A percentile compares a stretch with the other conserved stretches of the same genome.
These are phyloP conservation scores for Colletotrichum limetticola DNA, from an alignment of 2,329 filamentous ascomycete genomes.

Conservation along the genomic window DNA sequence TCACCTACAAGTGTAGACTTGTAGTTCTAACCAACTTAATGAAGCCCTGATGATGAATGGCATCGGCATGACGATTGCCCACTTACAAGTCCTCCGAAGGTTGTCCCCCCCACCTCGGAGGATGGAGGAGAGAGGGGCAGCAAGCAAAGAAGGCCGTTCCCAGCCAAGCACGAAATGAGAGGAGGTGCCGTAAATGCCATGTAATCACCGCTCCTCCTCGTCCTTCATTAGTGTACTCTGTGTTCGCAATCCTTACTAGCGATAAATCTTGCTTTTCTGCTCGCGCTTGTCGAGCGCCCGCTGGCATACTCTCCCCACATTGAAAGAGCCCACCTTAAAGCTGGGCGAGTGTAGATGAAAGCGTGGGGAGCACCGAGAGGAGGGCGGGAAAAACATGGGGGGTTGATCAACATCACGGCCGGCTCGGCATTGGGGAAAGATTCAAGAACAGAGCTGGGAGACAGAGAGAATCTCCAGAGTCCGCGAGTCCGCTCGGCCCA, in stretches of 20 bases:
- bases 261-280: neutral
- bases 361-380: neutral
- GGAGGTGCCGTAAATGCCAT: constrained; percentile 28
- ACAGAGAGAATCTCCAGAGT: too few species aligned
- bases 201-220: neutral
- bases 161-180: constrained; percentile 22
- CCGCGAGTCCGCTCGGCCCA: neutral
- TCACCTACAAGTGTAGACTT: neutral
- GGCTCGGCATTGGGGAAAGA: constrained; percentile 4
- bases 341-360: neutral
- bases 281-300: neutral
- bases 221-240: too few species aligned
- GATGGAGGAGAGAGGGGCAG: neutral
- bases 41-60: neutral
- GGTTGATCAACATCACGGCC: constrained; percentile 3
- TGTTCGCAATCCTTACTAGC: neutral
- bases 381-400: neutral
- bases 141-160: constrained; percentile 6
- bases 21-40: too few species aligned
- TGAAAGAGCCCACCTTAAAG: too few species aligned
- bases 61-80: neutral
- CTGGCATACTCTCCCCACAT: neutral
- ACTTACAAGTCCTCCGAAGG: neutral
- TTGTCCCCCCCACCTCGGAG: neutral
- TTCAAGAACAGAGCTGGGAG: too few species aligned